Base-by-base conservation (phyloP, 108 stramenopile genomes). In the Nitzschia sp. region DNA sequence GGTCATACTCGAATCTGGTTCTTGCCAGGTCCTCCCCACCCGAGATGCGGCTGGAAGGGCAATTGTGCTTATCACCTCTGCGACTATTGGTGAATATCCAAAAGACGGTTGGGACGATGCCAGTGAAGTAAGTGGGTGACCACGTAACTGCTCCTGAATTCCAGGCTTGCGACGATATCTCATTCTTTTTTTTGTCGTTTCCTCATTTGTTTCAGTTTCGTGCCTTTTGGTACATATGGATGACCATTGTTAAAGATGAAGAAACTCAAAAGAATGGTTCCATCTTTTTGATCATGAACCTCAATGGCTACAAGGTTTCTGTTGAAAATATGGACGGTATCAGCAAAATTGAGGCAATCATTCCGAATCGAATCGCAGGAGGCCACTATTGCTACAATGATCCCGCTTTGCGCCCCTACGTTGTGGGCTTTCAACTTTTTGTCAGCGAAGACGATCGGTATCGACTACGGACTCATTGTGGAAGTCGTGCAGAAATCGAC, bases 331-430 rank as follows among this genome's bases (percentile, higher is more conserved):
- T 25, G 21, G n/a, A 22, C 3, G 41, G 21, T 2, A 41, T 61
- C n/a, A 15, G 33, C 15, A 5, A 45, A 0, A 41, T 34, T n/a
- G 4, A 44, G 36, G 1, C 1, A 11, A 41, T 23, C 1, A 61
- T 41, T 61, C 36, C 60, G 21, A 45, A 34, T 8, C 21, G 36
- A 19, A 2, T 41, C 1, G 0, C 23, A 16, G 23, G 60, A 19
- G 2, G 38, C 25, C 73, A 74, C 32, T 59, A 46, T 41, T 74
- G 73, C 26, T 74, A 59, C 48, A 30, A 53, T 17, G 58, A 74
- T 53, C 22, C 50, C 33, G 55, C 64, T 16, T 45, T 60, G 33
- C 35, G 32, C 0, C 32, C 64, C 4, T 59, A 41, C 19, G 38
- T 66, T 1, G 46, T 58, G 0, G 65, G 62, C 0, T 47, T 53